Evolutionary conservation across 345 rosid genomes (phyloP), one percentile per base, ranked within the genome.

Genomic region (Salix suchowensis): DNA sequence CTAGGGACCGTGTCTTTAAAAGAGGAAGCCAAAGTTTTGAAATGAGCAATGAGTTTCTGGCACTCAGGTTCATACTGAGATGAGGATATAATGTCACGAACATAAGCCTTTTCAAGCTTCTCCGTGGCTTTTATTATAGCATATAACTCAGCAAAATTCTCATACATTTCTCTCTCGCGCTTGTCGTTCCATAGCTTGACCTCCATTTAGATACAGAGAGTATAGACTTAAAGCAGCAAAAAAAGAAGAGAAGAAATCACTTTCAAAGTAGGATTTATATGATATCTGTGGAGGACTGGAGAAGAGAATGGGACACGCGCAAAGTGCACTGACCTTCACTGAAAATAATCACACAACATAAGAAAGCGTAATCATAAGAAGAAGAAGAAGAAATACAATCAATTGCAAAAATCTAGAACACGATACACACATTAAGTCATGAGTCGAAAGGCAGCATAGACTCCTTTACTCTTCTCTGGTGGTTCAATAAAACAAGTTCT

Each of bases 301-400:
- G 96, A 90, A 95, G 97, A 86, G 89, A 86, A 91, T 74, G 97
- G 98, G 97, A 82, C 97, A 95, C 98, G 97, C 87, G 97, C 97
- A 88, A 85, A 78, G 87, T 84, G 88, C 78, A 75, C 62, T 74
- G 78, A 79, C 78, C 84, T 82, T 84, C 89, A 75, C 86, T 79
- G 75, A 90, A 14, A 50, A 68, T 21, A 44, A 55, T n/a, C 69
- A 28, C 3, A 67, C 16, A 73, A 26, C 14, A 12, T 64, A 67
- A 40, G 24, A 74, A 62, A 48, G 48, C 36, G 1, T 5, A 64
- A 71, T 48, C 65, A 69, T 30, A 36, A 50, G 77, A 55, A 19
- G 72, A 16, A 19, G 72, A 16, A 50, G 2, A 28, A 74, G 21
- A 10, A 44, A 64, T 28, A 42, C 21, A 74, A 66, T 61, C 42